Evolutionary conservation across 768 basidiomycete species (phyloP), one percentile per base, ranked within the genome.

Genomic region (Chalciporus chontae): DNA sequence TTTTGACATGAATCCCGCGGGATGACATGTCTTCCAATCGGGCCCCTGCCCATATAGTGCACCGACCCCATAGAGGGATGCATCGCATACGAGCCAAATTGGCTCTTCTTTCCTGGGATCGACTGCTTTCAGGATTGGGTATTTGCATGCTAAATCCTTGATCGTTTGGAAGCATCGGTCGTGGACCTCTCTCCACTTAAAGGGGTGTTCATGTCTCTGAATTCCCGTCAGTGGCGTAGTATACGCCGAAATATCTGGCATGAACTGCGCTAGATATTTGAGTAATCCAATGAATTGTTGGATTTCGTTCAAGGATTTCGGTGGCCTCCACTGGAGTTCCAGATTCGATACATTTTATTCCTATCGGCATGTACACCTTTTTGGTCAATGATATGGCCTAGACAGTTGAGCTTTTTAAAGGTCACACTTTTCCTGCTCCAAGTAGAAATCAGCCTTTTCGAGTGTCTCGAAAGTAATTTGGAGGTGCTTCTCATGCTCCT

Each of bases 361-460:
- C 49, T 8, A 31, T 74, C 68, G 0, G 68, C 62, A 40, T 72
- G 68, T 0, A 77, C 59, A 0, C 76, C 73, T 1, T 59, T 17
- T 17, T 72, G 59, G 47, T 74, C 70, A 4, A 78, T 71, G 0
- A 70, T 38, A 40, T 75, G 72, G 0, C 76, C 74, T 0, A 77
- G 61, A 44, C 69, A 72, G 31, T 73, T 67, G 40, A 74, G 47
- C 3, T 38, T 24, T 8, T 54, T 67, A 71, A 1, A 72, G 26
- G 2, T 73, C 59, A 19, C 64, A 66, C 50, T 75, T 76, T n/a
- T 55, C 39, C 5, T 39, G 34, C 36, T 69, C 69, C 0, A 75
- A 55, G 49, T 59, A 74, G 5, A 77, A 56, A 1, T 64, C 18
- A 6, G 57, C 40, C 15, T 63, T 39, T 1, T 63, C 37, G 0